Evolutionary conservation across 768 basidiomycete species (phyloP).

Genomic region (Suillus variegatus): DNA sequence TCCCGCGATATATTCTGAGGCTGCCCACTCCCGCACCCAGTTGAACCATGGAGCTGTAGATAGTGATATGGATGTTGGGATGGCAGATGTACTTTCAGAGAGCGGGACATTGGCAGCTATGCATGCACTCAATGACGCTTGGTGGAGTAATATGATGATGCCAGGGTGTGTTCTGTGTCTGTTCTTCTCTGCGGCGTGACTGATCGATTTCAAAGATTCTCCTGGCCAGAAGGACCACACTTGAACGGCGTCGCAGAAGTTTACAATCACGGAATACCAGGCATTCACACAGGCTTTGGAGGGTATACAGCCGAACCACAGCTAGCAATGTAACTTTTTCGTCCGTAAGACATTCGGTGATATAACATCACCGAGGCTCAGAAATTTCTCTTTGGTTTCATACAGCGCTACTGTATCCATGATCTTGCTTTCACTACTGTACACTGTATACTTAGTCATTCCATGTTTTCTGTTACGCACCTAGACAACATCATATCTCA

Average conservation of each 20-base stretch:
- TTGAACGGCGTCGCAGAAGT: slow-evolving; percentile 24
- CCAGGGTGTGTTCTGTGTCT: slow-evolving; percentile 55
- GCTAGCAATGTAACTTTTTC: slow-evolving; percentile 23
- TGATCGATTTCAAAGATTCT: slow-evolving; percentile 22
- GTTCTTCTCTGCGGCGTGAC: slow-evolving; percentile 1
- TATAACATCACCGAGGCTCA: neutral
- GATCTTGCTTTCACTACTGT: neutral
- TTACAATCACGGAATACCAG: slow-evolving; percentile 15
- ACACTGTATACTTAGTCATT: slow-evolving; percentile 2
- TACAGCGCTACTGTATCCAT: neutral
- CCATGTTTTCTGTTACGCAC: neutral
- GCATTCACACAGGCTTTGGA: slow-evolving; percentile 21
- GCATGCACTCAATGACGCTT: slow-evolving; percentile 69
- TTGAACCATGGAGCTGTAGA: slow-evolving; percentile 17
- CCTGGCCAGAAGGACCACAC: slow-evolving; percentile 32
- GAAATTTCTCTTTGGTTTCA: neutral
- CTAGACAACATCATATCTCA: neutral
- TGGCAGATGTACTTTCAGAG: slow-evolving; percentile 35
- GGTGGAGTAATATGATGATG: slow-evolving; percentile 86
- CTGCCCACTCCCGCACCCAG: slow-evolving; percentile 43
- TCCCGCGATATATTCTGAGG: slow-evolving; percentile 31
- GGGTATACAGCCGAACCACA: slow-evolving; percentile 23
- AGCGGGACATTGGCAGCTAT: slow-evolving; percentile 69
- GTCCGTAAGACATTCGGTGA: neutral
- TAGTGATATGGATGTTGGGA: slow-evolving; percentile 19